These are phyloP conservation scores for Knoxdaviesia proteae DNA, from an alignment of 2,329 filamentous ascomycete species.

Conservation along the genomic window DNA sequence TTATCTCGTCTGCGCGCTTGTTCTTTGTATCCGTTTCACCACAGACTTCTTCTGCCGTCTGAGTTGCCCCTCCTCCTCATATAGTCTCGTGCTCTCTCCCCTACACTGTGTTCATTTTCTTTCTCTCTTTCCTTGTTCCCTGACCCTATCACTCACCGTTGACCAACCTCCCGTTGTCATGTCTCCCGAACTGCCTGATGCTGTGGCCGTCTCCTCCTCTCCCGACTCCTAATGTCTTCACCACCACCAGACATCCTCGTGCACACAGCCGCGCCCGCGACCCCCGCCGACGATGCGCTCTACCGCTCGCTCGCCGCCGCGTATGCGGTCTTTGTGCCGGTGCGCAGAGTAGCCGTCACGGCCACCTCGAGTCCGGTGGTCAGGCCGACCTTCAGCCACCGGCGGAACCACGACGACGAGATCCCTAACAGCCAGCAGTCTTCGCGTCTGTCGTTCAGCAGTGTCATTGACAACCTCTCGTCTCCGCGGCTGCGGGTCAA, in stretches of 20 bases:
- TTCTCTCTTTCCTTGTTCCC: neutral
- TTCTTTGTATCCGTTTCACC: no score
- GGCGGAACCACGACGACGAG: conserved; percentile 23
- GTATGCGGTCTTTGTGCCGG: conserved; percentile 26
- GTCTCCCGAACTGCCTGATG: conserved; percentile 8
- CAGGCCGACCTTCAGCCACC: neutral
- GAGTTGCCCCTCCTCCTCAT: no score
- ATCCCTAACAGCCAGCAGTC: conserved; percentile 21
- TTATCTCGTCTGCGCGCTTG: no score
- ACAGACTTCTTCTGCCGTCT: no score
- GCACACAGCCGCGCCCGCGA: conserved; percentile 31
- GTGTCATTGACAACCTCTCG: conserved; percentile 22
- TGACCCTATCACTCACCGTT: no score
- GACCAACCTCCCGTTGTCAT: neutral
- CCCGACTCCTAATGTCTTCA: no score
- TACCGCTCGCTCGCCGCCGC: conserved; percentile 29
- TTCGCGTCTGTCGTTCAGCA: conserved; percentile 18
- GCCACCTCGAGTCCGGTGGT: neutral
- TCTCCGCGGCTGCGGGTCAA: conserved; percentile 10
- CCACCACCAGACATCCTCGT: conserved; percentile 23
- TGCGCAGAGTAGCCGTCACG: neutral
- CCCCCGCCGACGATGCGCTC: conserved; percentile 21
- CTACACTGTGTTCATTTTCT: neutral
- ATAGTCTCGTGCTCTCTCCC: neutral
- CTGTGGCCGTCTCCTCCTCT: conserved; percentile 8